Evolutionary conservation across 495 filamentous ascomycete genomes (phyloP).

Genomic region (Penicillium simplicissimum): DNA sequence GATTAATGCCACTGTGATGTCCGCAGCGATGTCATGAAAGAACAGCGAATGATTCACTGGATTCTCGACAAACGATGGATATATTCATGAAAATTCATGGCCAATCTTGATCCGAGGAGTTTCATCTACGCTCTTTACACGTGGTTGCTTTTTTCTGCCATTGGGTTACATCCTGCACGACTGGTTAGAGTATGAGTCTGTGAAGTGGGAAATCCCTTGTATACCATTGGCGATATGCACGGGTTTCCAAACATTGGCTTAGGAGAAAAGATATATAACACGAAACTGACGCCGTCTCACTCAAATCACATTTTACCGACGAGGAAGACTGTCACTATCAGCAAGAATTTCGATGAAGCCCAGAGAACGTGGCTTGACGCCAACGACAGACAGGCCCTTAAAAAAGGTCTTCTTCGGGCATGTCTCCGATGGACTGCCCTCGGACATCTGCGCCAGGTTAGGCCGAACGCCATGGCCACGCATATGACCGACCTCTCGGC

Average conservation of each 20-base stretch:
- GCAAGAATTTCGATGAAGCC: not conserved
- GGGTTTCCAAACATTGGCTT: not conserved
- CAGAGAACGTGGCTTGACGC: not conserved
- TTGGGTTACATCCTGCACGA: not conserved
- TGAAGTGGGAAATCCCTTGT: not conserved
- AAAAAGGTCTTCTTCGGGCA: not conserved
- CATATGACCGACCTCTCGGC: not conserved
- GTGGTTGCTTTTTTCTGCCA: too few relatives aligned
- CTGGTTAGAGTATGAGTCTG: not conserved
- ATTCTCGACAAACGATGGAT: too few relatives aligned
- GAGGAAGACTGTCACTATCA: not conserved
- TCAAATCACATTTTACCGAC: not conserved
- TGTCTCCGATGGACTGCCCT: not conserved
- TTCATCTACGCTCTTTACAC: not conserved
- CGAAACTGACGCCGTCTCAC: not conserved
- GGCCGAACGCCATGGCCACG: not conserved
- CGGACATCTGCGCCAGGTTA: not conserved
- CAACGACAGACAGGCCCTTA: not conserved
- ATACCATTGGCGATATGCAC: not conserved
- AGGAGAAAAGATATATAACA: not conserved
- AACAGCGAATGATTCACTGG: not conserved
- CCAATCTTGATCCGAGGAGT: too few relatives aligned
- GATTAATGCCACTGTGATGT: not conserved
- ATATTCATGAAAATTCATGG: too few relatives aligned
- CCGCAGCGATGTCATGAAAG: not conserved